Evolutionary conservation across 495 filamentous ascomycete species (phyloP), one percentile per base, ranked within the genome.

Genomic region (Podospora didyma): DNA sequence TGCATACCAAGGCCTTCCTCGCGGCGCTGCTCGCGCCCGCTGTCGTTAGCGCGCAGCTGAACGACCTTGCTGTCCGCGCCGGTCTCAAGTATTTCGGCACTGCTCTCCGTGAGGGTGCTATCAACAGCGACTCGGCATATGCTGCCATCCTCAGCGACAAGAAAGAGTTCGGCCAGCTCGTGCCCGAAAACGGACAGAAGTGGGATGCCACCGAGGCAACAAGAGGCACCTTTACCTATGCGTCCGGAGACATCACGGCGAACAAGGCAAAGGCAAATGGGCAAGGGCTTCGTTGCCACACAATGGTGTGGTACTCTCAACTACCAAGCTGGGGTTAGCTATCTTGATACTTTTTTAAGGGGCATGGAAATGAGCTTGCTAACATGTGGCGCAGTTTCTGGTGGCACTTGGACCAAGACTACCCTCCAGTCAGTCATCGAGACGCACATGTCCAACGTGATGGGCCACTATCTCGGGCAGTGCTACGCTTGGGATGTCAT

Each of bases 241-340:
- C 62, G 17, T 62, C 63, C 0, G 82, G 79, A 16, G 80, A 84
- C 54, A 71, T 70, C 52, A 70, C 84, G 60, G 70, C 77, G 19
- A 62, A 74, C 49, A 63, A 80, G 28, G 82, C 85, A 3, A 67
- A 73, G 58, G 58, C 50, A n/a, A 82, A 84, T 54, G 74, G 75
- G 41, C 79, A 86, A 68, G 63, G 73, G 19, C 60, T 86, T 41
- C 65, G 82, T 28, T 86, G 82, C 54, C 82, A 87, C 63, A 83
- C 77, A 9, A 68, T 86, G n/a, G 78, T 84, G 4, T 88, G 82
- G 84, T 69, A 86, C 65, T 74, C 68, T 39, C 83, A 88, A 58
- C 67, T 87, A 7, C 82, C 85, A 11, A 72, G 49, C 47, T 86
- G 81, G 81, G 76, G 78, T 68, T 22, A 28, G 61, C 51, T 6